Conservation (phyloP, 2,329 filamentous ascomycete genomes). For the Pseudopyricularia javanii region DNA sequence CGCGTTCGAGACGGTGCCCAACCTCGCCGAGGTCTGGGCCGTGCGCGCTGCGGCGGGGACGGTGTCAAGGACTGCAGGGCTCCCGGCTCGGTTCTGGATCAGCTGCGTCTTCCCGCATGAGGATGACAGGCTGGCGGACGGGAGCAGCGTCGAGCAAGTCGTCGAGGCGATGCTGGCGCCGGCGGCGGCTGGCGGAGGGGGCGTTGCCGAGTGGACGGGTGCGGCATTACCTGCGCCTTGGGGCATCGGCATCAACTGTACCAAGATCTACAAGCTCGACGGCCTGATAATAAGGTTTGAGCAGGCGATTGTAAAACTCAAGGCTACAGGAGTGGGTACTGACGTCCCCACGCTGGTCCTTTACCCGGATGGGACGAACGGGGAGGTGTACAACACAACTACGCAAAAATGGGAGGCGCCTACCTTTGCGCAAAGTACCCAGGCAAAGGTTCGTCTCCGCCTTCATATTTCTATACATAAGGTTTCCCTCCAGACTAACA, state of each 20-base stretch:
- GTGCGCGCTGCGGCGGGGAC: constrained; percentile 23
- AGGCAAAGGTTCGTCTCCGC: neutral
- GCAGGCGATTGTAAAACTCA: constrained; percentile 25
- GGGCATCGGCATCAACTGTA: constrained; percentile 59
- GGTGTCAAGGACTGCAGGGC: neutral
- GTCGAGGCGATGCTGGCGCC: constrained; percentile 23
- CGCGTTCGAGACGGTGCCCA: constrained; percentile 54
- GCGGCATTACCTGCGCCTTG: constrained; percentile 26
- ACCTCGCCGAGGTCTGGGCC: constrained; percentile 48
- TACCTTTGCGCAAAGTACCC: constrained; percentile 1
- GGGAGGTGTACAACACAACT: constrained; percentile 52
- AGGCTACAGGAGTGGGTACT: constrained; percentile 17
- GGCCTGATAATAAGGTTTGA: constrained; percentile 42
- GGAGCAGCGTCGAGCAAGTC: constrained; percentile 30
- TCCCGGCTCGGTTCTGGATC: constrained; percentile 41
- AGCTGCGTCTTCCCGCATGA: constrained; percentile 49
- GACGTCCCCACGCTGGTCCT: constrained; percentile 44
- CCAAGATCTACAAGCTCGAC: constrained; percentile 50
- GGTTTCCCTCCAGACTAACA: neutral
- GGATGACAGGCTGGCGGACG: constrained; percentile 41
- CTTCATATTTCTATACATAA: neutral
- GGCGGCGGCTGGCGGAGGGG: neutral
- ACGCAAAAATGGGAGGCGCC: constrained; percentile 47
- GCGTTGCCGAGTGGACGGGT: neutral
- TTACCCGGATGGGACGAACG: constrained; percentile 59